Conservation (phyloP, 768 basidiomycete species). For the Suillus occidentalis region DNA sequence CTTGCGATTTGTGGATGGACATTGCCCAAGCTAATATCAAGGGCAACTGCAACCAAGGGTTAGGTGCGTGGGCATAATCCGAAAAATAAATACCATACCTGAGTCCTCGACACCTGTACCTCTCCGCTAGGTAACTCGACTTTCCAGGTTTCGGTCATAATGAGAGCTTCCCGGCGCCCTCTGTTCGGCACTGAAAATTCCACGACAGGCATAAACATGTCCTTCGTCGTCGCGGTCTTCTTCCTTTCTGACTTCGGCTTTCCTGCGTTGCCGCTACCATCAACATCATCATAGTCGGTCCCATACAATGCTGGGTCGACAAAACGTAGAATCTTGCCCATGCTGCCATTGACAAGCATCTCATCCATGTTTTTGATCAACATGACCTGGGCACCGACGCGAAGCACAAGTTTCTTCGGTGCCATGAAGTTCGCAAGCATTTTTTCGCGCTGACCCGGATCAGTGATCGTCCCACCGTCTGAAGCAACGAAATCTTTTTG, state of each 20-base stretch:
- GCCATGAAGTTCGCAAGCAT: slow-evolving; percentile 93
- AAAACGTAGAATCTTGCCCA: slow-evolving; percentile 84
- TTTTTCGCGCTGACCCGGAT: slow-evolving; percentile 63
- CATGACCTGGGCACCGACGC: slow-evolving; percentile 89
- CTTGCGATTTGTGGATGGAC: slow-evolving; percentile 98
- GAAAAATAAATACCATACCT: slow-evolving; percentile 49
- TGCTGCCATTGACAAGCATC: slow-evolving; percentile 88
- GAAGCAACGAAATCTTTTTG: slow-evolving; percentile 51
- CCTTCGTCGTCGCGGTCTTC: slow-evolving; percentile 27
- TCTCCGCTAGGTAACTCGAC: slow-evolving; percentile 87
- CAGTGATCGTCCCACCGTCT: slow-evolving; percentile 63
- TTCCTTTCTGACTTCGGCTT: slow-evolving; percentile 33
- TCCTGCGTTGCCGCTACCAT: slow-evolving; percentile 32
- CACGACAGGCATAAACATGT: slow-evolving; percentile 66
- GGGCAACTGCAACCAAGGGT: slow-evolving; percentile 54
- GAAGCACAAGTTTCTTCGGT: slow-evolving; percentile 63
- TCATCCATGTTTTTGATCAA: slow-evolving; percentile 94
- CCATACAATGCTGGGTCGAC: slow-evolving; percentile 49
- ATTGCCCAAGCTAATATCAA: slow-evolving; percentile 95
- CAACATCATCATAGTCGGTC: slow-evolving; percentile 40
- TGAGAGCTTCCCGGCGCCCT: slow-evolving; percentile 49
- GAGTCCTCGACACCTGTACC: slow-evolving; percentile 72
- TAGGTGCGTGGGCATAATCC: not conserved
- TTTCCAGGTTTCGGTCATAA: slow-evolving; percentile 80
- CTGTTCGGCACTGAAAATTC: slow-evolving; percentile 70